Evolutionary conservation across 768 basidiomycete species (phyloP).

Genomic region (Lanmaoa rubissima): DNA sequence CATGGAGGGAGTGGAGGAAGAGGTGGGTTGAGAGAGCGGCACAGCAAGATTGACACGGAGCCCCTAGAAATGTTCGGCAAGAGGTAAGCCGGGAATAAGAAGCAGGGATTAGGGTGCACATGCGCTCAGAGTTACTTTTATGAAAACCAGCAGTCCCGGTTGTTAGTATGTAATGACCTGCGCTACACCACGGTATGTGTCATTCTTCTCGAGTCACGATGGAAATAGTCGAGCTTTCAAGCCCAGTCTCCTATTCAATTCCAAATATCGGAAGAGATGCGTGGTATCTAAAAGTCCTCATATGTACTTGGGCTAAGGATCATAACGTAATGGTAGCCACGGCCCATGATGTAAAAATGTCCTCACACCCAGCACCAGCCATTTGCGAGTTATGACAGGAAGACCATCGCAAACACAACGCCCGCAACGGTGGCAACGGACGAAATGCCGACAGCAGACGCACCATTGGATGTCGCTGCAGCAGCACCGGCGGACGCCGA

Average conservation of each 20-base stretch:
- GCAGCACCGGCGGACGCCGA: slow-evolving; percentile 17
- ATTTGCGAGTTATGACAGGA: slow-evolving; percentile 29
- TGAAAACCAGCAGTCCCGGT: too few species aligned
- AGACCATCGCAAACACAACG: slow-evolving; percentile 34
- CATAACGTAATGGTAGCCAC: neutral
- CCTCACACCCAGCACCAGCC: neutral
- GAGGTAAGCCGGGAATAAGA: neutral
- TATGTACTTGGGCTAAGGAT: neutral
- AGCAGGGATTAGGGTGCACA: neutral
- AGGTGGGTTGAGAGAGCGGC: neutral
- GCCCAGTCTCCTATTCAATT: neutral
- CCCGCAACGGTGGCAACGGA: slow-evolving; percentile 31
- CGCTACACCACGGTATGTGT: too few species aligned
- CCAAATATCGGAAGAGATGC: neutral
- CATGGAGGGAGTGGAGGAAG: slow-evolving; percentile 11
- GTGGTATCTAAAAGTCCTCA: neutral
- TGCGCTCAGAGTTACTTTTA: too few species aligned
- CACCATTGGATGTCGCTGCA: slow-evolving; percentile 15
- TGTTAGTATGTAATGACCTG: too few species aligned
- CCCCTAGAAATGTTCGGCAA: slow-evolving; percentile 12
- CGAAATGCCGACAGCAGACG: slow-evolving; percentile 28
- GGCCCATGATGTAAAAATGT: neutral
- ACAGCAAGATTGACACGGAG: slow-evolving; percentile 13
- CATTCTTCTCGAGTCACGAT: neutral
- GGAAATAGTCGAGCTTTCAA: neutral